Conservation (phyloP, 441 rosid species). For the Arabidopsis hybrid region DNA sequence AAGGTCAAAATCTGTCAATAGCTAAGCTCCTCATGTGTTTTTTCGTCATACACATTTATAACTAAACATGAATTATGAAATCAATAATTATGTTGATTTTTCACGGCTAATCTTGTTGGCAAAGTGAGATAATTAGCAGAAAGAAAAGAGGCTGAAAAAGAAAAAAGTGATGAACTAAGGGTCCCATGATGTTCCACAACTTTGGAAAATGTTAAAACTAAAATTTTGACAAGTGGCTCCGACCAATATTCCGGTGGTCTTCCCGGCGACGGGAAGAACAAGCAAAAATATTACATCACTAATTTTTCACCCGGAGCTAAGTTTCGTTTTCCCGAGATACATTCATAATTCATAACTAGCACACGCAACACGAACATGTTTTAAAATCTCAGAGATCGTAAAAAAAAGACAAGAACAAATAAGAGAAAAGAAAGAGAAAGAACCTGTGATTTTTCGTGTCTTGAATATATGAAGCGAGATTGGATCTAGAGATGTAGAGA, state of each 20-base stretch:
- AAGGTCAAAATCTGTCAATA: constrained; percentile 20
- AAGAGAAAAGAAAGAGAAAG: constrained; percentile 12
- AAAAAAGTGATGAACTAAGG: constrained; percentile 26
- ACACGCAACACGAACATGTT: not conserved
- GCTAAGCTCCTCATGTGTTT: constrained; percentile 11
- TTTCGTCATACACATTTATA: not conserved
- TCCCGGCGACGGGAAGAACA: not conserved
- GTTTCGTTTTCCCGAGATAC: not conserved
- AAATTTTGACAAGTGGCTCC: not conserved
- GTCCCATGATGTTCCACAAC: constrained; percentile 29
- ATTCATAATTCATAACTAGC: constrained; percentile 7
- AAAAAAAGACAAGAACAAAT: not conserved
- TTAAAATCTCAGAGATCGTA: constrained; percentile 29
- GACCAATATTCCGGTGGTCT: not conserved
- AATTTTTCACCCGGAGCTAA: not conserved
- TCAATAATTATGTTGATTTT: constrained; percentile 18
- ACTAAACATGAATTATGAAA: not conserved
- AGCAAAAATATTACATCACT: constrained; percentile 15
- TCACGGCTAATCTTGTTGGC: constrained; percentile 14
- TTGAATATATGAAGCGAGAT: constrained; percentile 27
- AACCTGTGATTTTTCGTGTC: constrained; percentile 33
- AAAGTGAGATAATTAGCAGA: constrained; percentile 38
- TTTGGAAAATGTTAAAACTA: not conserved
- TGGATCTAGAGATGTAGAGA: constrained; percentile 42
- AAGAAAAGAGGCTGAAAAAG: constrained; percentile 18